Percentiles rank a stretch among this genome's conserved stretches.
These are phyloP conservation scores for Lathyrus tuberosus DNA, from an alignment of 306 rosid genomes.

Conservation along the genomic window DNA sequence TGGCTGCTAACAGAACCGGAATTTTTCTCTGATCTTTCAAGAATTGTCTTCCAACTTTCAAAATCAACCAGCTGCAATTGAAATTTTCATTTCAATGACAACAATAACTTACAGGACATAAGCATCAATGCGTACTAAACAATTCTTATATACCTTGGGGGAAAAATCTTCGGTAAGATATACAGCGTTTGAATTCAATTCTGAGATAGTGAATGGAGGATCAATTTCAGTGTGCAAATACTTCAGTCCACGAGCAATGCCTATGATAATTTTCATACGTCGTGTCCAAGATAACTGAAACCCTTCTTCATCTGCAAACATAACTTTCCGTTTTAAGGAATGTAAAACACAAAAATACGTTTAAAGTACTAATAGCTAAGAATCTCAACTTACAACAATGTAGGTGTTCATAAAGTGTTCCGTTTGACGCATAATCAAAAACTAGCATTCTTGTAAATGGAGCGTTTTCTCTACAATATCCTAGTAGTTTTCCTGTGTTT, in stretches of 20 bases:
- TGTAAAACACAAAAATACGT: not conserved
- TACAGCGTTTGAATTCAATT: conserved; percentile 82
- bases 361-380: not conserved
- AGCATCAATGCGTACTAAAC: not conserved
- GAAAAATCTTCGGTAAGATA: conserved; percentile 96
- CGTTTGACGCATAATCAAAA: conserved; percentile 94
- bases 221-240: conserved; percentile 86
- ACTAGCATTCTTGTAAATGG: conserved; percentile 97
- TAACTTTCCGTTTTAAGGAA: conserved; percentile 36
- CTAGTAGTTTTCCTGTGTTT: conserved; percentile 79
- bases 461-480: conserved; percentile 79
- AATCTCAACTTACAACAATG: conserved; percentile 75
- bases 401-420: conserved; percentile 89
- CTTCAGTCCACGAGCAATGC: conserved; percentile 88
- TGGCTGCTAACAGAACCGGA: conserved; percentile 70
- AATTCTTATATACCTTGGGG: conserved; percentile 67
- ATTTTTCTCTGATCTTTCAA: conserved; percentile 78
- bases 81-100: conserved; percentile 25
- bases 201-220: conserved; percentile 90
- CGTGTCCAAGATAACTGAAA: conserved; percentile 91
- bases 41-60: conserved; percentile 93
- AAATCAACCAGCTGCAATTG: conserved; percentile 85
- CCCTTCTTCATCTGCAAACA: conserved; percentile 74
- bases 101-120: conserved; percentile 10
- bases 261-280: conserved; percentile 83